Evolutionary conservation across 75 land plant genomes (phyloP), one percentile per base, ranked within the genome.

Genomic region (Selaginella moellendorffii): DNA sequence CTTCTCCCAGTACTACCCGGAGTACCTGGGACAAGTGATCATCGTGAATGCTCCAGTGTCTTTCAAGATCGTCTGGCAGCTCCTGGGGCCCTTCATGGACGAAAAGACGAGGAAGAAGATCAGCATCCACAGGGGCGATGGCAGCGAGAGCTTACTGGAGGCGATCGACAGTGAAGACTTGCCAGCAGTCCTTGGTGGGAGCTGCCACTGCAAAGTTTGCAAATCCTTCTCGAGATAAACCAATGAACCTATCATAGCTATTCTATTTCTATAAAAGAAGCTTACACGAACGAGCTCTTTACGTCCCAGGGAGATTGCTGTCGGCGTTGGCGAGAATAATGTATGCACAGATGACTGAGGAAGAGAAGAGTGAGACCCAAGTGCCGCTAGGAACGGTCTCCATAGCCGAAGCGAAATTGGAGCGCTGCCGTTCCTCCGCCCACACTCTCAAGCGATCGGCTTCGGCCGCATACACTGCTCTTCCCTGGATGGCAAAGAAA

Each of bases 401-500:
- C 87, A 93, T 86, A 54, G 98, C 98, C 72, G 84, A 96, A 18
- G 90, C 80, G 63, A 85, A 79, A 1, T 88, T 80, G 56, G 93
- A 86, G 29, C 77, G 75, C 29, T 97, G 72, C 8, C 98, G 90
- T 46, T 69, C 77, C 65, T 93, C 96, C 51, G 98, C 98, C 98
- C 98, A 93, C 59, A 78, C 83, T 0, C 96, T 81, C 23, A 93
- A 66, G 42, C 98, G 61, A 63, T 93, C 98, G 29, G 98, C 96
- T 76, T 93, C 98, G 27, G 98, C 85, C 59, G 98, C 87, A 77
- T 89, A 93, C 0, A 93, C 71, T 67, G 98, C 98, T 65, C 83
- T 79, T 60, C 98, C 98, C 98, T 91, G 78, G 18, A 72, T n/a
- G n/a, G 54, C 52, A 24, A 19, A 46, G 1, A 46, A 23, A 19